These are phyloP conservation scores for Schizothecium vesticola DNA, from an alignment of 495 filamentous ascomycete species.

Conservation along the genomic window DNA sequence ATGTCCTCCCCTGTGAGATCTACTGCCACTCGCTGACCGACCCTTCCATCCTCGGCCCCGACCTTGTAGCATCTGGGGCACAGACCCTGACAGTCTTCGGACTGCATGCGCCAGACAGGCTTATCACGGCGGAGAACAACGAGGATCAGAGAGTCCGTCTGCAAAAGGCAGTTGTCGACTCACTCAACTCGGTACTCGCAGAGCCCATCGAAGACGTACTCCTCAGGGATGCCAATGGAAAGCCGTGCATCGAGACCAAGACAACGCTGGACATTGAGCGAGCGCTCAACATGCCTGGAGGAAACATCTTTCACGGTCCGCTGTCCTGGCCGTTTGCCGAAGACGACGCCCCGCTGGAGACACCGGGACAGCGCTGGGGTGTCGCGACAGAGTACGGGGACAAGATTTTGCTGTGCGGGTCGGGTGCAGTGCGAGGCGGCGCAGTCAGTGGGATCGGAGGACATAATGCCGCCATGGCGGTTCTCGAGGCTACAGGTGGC, in stretches of 20 bases:
- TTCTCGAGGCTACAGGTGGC: background rate
- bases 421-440: background rate
- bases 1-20: background rate
- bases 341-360: background rate
- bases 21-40: conserved; percentile 2
- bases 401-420: background rate
- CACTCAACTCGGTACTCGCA: background rate
- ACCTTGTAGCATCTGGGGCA: background rate
- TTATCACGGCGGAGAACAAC: conserved; percentile 1
- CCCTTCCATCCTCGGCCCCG: background rate
- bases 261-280: background rate
- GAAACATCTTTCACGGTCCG: background rate
- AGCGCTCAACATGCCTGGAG: background rate
- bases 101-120: background rate
- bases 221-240: background rate
- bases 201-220: background rate
- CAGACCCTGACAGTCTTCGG: background rate
- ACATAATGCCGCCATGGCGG: background rate
- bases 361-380: background rate
- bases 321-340: conserved; percentile 4
- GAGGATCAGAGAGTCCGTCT: background rate
- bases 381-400: background rate
- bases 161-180: background rate
- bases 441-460: background rate
- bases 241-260: conserved; percentile 1